Conservation (phyloP, 2,329 filamentous ascomycete species). For the Talaromyces atroroseus region DNA sequence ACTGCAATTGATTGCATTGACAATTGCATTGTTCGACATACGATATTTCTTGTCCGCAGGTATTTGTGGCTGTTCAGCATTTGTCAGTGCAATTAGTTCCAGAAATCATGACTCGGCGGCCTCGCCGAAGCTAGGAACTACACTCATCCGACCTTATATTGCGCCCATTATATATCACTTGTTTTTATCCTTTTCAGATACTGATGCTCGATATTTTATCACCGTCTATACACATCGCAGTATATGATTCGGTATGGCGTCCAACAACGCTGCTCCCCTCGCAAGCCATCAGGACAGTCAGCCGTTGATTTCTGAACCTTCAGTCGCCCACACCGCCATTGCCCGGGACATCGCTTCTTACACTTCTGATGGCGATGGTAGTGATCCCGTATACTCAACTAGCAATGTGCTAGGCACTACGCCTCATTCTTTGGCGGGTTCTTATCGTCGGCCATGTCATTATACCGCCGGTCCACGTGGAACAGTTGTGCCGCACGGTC, state of each 20-base stretch:
- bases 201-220: neutral
- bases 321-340: slow-evolving; percentile 60
- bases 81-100: neutral
- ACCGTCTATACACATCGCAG: slow-evolving; percentile 11
- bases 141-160: neutral
- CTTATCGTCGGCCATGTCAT: slow-evolving; percentile 72
- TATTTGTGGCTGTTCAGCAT: too few relatives aligned
- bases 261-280: slow-evolving; percentile 21
- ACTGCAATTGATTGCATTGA: neutral
- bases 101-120: neutral
- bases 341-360: slow-evolving; percentile 60
- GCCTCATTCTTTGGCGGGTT: slow-evolving; percentile 51
- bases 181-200: neutral
- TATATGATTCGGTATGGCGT: slow-evolving; percentile 26
- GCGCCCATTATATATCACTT: neutral
- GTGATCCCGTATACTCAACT: slow-evolving; percentile 38
- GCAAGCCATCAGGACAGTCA: slow-evolving; percentile 27
- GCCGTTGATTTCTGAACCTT: slow-evolving; percentile 56
- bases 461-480: slow-evolving; percentile 68
- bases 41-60: too few relatives aligned
- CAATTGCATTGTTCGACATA: too few relatives aligned
- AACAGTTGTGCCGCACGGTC: slow-evolving; percentile 54
- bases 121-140: neutral
- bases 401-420: slow-evolving; percentile 33
- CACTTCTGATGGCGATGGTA: slow-evolving; percentile 43